phyloP scores from a whole-genome alignment of 148 eudicot genomes.

The Dysphania ambrosioides region DNA sequence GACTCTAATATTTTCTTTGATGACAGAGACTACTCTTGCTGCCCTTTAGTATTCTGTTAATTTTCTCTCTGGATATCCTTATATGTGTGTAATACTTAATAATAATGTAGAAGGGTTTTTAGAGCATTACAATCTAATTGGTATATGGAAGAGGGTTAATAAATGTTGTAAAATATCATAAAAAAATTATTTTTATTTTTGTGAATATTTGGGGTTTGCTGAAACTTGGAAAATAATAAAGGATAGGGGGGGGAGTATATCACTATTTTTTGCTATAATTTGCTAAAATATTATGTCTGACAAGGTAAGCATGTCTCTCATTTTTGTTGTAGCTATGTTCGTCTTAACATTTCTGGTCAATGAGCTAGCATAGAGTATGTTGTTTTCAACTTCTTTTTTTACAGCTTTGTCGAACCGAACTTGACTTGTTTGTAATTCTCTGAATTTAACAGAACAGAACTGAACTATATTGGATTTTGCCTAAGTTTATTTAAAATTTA shows the following conservation, averaged over 20 bases:
- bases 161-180: neutral
- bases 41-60: neutral
- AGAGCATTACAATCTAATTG: neutral
- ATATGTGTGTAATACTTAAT: neutral
- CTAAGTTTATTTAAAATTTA: too few relatives aligned
- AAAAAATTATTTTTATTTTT: too few relatives aligned
- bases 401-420: neutral
- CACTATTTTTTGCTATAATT: neutral
- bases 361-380: neutral
- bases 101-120: neutral
- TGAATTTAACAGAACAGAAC: too few relatives aligned
- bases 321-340: too few relatives aligned
- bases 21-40: neutral
- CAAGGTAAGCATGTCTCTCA: neutral
- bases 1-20: neutral
- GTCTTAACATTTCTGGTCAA: too few relatives aligned
- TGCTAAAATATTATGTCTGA: neutral
- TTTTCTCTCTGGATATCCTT: neutral
- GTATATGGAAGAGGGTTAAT: neutral
- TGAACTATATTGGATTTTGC: too few relatives aligned
- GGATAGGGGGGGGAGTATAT: neutral
- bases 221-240: too few relatives aligned
- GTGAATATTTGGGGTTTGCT: too few relatives aligned
- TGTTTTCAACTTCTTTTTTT: neutral
- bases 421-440: neutral